Conservation (phyloP, 2,329 filamentous ascomycete species). For the Aspergillus ruber region DNA sequence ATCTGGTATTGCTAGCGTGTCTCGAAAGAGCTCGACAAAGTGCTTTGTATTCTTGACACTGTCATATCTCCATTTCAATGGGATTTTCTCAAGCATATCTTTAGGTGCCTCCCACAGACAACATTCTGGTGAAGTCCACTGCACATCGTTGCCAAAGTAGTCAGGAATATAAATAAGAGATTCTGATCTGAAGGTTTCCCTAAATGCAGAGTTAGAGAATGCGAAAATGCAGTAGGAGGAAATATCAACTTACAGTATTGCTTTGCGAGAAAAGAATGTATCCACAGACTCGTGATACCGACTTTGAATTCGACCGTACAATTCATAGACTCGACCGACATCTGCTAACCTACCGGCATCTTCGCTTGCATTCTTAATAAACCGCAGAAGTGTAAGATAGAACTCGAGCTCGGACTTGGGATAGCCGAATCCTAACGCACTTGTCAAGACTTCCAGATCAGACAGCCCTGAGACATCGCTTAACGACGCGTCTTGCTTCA, state of each 20-base stretch:
- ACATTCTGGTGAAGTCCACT: background rate
- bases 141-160: background rate
- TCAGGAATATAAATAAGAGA: background rate
- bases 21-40: slow-evolving; percentile 1
- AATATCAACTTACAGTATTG: background rate
- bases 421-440: slow-evolving; percentile 3
- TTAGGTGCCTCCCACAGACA: slow-evolving; percentile 4
- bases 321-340: slow-evolving; percentile 2
- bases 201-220: background rate
- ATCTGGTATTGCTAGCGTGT: slow-evolving; percentile 3
- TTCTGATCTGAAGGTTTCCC: background rate
- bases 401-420: slow-evolving; percentile 5
- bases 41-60: background rate
- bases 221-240: background rate
- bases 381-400: slow-evolving; percentile 1
- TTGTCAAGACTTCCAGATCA: background rate
- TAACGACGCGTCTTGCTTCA: background rate
- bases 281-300: slow-evolving; percentile 2
- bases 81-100: slow-evolving; percentile 1
- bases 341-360: background rate
- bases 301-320: slow-evolving; percentile 4
- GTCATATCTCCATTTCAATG: slow-evolving; percentile 1
- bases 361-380: background rate
- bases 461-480: background rate
- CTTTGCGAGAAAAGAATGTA: background rate